Evolutionary conservation across 768 basidiomycete species (phyloP).

Genomic region (Leccinum imitatum): DNA sequence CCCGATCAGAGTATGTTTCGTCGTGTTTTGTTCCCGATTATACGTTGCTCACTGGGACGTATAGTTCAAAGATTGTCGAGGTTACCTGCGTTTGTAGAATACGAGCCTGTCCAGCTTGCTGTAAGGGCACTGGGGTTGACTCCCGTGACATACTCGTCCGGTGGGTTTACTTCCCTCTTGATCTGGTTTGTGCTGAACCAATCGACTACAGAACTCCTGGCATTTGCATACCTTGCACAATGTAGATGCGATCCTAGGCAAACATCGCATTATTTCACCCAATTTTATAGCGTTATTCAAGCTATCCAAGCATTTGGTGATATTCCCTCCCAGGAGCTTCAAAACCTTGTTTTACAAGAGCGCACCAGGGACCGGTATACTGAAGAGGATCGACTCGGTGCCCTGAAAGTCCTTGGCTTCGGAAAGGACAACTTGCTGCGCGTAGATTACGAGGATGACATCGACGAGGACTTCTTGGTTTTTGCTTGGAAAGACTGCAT

Average conservation of each 20-base stretch:
- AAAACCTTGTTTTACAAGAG: conserved; percentile 61
- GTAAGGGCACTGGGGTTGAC: conserved; percentile 65
- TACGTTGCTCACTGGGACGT: conserved; percentile 6
- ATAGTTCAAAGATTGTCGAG: conserved; percentile 58
- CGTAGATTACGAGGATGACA: conserved; percentile 70
- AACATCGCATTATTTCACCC: conserved; percentile 64
- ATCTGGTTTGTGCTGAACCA: conserved; percentile 3
- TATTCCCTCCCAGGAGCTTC: conserved; percentile 46
- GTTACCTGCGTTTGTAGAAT: conserved; percentile 41
- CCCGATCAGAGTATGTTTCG: conserved; percentile 64
- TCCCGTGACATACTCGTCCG: conserved; percentile 59
- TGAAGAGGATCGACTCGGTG: conserved; percentile 48
- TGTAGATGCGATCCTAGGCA: conserved; percentile 73
- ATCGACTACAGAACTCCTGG: conserved; percentile 54
- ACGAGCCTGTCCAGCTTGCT: conserved; percentile 37
- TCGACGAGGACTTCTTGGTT: conserved; percentile 67
- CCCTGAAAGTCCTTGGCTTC: conserved; percentile 60
- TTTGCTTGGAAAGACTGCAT: conserved; percentile 66
- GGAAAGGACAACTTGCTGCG: conserved; percentile 55
- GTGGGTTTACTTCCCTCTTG: conserved; percentile 37
- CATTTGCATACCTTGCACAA: conserved; percentile 79
- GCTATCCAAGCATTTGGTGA: conserved; percentile 50
- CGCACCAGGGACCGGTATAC: conserved; percentile 65
- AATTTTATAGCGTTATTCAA: conserved; percentile 51
- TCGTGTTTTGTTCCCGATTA: background rate